Percentiles rank a stretch among this genome's conserved stretches.
phyloP scores from a whole-genome alignment of 2,329 filamentous ascomycete genomes.

The Ophiocordyceps camponoti-leonardi region DNA sequence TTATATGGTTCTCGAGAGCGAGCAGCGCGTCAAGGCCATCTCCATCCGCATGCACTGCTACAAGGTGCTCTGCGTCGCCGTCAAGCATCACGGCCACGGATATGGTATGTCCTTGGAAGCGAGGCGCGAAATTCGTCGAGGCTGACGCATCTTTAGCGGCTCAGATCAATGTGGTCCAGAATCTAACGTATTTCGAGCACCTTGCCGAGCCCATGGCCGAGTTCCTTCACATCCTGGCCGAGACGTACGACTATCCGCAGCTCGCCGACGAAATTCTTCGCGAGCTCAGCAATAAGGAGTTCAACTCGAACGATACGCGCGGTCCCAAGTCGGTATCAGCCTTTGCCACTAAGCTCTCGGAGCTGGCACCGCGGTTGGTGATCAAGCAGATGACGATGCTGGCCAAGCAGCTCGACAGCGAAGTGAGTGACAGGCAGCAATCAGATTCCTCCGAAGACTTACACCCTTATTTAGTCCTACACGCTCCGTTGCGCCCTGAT shows the following conservation, averaged over 20 bases:
- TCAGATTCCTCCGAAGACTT: slow-evolving; percentile 5
- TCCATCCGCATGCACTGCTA: slow-evolving; percentile 92
- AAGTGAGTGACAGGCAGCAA: slow-evolving; percentile 32
- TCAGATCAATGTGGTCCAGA: slow-evolving; percentile 95
- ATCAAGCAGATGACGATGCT: slow-evolving; percentile 96
- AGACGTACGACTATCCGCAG: slow-evolving; percentile 96
- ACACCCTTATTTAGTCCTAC: slow-evolving; percentile 47
- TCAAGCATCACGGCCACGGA: slow-evolving; percentile 94
- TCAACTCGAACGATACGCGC: slow-evolving; percentile 88
- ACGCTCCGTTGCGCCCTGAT: slow-evolving; percentile 86
- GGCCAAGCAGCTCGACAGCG: slow-evolving; percentile 88
- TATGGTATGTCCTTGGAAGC: slow-evolving; percentile 46
- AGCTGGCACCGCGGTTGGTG: slow-evolving; percentile 76
- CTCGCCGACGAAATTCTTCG: slow-evolving; percentile 83
- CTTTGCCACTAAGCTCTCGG: slow-evolving; percentile 85
- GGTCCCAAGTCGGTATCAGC: slow-evolving; percentile 92
- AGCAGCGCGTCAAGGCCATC: slow-evolving; percentile 77
- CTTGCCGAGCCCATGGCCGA: slow-evolving; percentile 98
- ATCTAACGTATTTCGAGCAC: slow-evolving; percentile 95
- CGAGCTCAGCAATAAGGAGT: slow-evolving; percentile 93
- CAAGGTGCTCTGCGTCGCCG: slow-evolving; percentile 87
- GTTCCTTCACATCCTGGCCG: slow-evolving; percentile 84
- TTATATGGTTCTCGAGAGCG: slow-evolving; percentile 87
- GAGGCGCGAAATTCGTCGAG: neutral
- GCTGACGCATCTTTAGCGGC: slow-evolving; percentile 42